These are phyloP conservation scores for Clarireedia sp. DNA, from an alignment of 2,329 filamentous ascomycete genomes.

Conservation along the genomic window DNA sequence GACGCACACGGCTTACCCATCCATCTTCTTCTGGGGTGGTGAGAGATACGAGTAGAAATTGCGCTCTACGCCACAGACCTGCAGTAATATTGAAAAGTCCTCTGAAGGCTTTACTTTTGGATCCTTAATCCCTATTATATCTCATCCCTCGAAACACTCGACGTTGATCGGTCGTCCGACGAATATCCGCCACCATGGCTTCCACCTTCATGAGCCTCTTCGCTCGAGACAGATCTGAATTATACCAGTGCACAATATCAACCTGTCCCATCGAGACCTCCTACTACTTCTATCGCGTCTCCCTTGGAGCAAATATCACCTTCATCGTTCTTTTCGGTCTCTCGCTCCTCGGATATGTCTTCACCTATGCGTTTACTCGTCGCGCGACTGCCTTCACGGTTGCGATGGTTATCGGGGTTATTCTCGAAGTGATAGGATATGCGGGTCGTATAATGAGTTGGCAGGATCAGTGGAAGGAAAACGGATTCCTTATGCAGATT, in stretches of 20 bases:
- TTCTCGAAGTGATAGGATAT: slow-evolving; percentile 53
- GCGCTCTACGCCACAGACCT: too few relatives aligned
- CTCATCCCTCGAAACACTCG: background rate
- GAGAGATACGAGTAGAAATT: too few relatives aligned
- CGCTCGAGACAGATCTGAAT: slow-evolving; percentile 1
- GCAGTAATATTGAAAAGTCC: too few relatives aligned
- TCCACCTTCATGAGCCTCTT: background rate
- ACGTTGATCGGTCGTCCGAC: too few relatives aligned
- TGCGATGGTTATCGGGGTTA: slow-evolving; percentile 45
- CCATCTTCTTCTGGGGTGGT: too few relatives aligned
- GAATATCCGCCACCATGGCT: background rate
- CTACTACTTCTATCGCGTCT: slow-evolving; percentile 47
- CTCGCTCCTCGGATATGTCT: slow-evolving; percentile 35
- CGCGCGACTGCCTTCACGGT: slow-evolving; percentile 43
- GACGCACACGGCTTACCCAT: too few relatives aligned
- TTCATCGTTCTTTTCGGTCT: slow-evolving; percentile 44
- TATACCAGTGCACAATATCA: background rate
- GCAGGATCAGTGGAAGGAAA: slow-evolving; percentile 42
- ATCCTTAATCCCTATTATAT: background rate
- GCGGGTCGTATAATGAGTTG: slow-evolving; percentile 47
- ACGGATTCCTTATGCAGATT: slow-evolving; percentile 48
- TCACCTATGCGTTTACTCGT: slow-evolving; percentile 36
- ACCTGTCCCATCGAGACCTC: slow-evolving; percentile 30
- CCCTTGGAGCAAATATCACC: slow-evolving; percentile 43
- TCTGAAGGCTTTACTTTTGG: too few relatives aligned